These are phyloP conservation scores for Cyberlindnera galapagoensis DNA, from an alignment of 805 yeast species.

Conservation along the genomic window DNA sequence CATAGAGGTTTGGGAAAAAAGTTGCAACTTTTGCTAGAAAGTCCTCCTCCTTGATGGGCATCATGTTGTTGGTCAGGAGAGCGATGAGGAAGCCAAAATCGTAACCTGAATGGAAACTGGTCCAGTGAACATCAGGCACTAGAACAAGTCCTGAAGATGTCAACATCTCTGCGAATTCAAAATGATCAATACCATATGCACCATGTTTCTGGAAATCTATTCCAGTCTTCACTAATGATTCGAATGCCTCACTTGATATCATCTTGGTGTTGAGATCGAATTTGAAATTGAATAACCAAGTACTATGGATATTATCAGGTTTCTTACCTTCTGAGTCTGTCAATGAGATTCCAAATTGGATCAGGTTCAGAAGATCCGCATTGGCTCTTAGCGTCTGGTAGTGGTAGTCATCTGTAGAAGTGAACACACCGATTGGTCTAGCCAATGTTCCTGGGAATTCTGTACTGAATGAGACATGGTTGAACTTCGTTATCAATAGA, in stretches of 20 bases:
- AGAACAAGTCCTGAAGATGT: conserved; percentile 82
- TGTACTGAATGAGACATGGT: conserved; percentile 67
- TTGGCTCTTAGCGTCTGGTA: conserved; percentile 92
- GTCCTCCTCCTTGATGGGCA: conserved; percentile 78
- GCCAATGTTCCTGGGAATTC: conserved; percentile 97
- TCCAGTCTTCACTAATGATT: conserved; percentile 74
- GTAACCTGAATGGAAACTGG: conserved; percentile 89
- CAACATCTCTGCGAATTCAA: conserved; percentile 76
- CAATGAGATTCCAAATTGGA: conserved; percentile 79
- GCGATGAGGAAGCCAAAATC: conserved; percentile 88
- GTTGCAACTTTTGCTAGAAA: conserved; percentile 63
- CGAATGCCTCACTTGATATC: conserved; percentile 82
- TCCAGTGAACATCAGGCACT: conserved; percentile 67
- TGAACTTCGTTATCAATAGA: conserved; percentile 48
- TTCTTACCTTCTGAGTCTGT: conserved; percentile 63
- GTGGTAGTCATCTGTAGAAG: conserved; percentile 86
- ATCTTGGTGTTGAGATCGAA: conserved; percentile 75
- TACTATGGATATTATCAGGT: conserved; percentile 60
- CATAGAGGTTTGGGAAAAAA: conserved; percentile 79
- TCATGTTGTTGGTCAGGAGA: conserved; percentile 61
- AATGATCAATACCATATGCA: conserved; percentile 69
- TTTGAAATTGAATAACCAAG: conserved; percentile 96
- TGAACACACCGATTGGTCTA: conserved; percentile 90
- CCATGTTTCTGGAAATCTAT: conserved; percentile 72
- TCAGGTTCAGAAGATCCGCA: conserved; percentile 77